Base-by-base conservation (phyloP, 192 early-diverging fungal genomes). In the Linnemannia schmuckeri region DNA sequence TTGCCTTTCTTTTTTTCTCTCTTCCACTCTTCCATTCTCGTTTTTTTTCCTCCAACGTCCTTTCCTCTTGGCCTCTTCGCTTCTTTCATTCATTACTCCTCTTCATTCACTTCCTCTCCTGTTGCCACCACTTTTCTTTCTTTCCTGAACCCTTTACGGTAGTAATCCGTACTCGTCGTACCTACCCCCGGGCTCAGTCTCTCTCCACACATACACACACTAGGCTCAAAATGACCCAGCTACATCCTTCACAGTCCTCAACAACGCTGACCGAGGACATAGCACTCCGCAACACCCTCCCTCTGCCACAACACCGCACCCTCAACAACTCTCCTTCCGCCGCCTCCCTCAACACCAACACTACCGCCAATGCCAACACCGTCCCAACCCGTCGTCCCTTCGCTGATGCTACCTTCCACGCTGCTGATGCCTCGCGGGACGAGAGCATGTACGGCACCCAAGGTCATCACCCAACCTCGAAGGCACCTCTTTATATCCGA, bases 391-490 rank as follows among this genome's bases (percentile, higher is more conserved):
- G 70, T 38, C 54, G 72, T 9, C 85, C 85, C 1, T 81, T 81
- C 37, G 76, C 63, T 72, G 81, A 87, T 38, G 63, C 79, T 7
- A 4, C 33, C 40, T 77, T 81, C 77, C 38, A 42, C n/a, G 52
- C 61, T 20, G 10, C 77, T 2, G 63, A 74, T 20, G 71, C 22
- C 70, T 71, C 37, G 27, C 17, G 42, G n/a, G 66, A 77, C 22
- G 17, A 41, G 40, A 87, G 85, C 52, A 73, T 87, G 71, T 87
- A 75, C 30, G 40, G 33, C 8, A 72, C 85, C 2, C 12, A 70
- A 9, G 79, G 79, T 33, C 79, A 81, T 12, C 85, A 87, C 55
- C 82, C 87, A 4, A 81, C 87, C 20, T 85, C 87, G 7, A 89
- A 77, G 6, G 44, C 76, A 0, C 80, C 80, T 9, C 88, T 85